A percentile compares a stretch with the other conserved stretches of the same genome.
These are phyloP conservation scores for Zizania palustris DNA, from an alignment of 202 grass and related monocot species.

Conservation along the genomic window DNA sequence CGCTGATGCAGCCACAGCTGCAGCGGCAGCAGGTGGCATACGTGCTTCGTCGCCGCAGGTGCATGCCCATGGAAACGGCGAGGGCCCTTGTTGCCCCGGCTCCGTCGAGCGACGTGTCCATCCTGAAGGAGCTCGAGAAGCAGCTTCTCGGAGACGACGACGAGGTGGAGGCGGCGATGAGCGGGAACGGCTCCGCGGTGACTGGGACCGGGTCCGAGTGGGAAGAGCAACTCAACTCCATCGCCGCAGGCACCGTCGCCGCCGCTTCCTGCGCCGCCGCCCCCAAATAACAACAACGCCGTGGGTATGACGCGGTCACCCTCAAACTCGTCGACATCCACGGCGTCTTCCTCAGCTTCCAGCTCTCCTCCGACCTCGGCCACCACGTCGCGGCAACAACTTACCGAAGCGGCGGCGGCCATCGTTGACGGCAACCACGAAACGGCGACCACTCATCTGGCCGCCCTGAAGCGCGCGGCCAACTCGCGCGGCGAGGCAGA, in stretches of 20 bases:
- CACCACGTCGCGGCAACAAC: conserved; percentile 56
- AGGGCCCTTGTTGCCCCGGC: conserved; percentile 6
- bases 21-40: conserved; percentile 45
- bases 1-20: conserved; percentile 51
- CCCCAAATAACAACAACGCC: conserved; percentile 35
- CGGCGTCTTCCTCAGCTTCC: conserved; percentile 69
- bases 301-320: conserved; percentile 61
- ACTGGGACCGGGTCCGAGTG: conserved; percentile 78
- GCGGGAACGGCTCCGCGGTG: conserved; percentile 62
- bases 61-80: conserved; percentile 6
- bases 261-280: conserved; percentile 16
- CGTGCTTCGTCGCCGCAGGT: too few species aligned
- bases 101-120: conserved; percentile 38
- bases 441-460: conserved; percentile 52
- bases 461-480: conserved; percentile 47
- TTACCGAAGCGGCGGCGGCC: conserved; percentile 61
- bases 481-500: conserved; percentile 68
- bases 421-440: conserved; percentile 65
- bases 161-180: conserved; percentile 55
- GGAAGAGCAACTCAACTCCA: conserved; percentile 67
- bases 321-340: conserved; percentile 79
- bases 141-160: conserved; percentile 80
- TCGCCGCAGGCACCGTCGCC: conserved; percentile 42
- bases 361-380: conserved; percentile 60
- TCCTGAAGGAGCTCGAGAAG: conserved; percentile 85